These are phyloP conservation scores for Lasiosphaeriaceae sp. DNA, from an alignment of 495 filamentous ascomycete genomes.

Conservation along the genomic window DNA sequence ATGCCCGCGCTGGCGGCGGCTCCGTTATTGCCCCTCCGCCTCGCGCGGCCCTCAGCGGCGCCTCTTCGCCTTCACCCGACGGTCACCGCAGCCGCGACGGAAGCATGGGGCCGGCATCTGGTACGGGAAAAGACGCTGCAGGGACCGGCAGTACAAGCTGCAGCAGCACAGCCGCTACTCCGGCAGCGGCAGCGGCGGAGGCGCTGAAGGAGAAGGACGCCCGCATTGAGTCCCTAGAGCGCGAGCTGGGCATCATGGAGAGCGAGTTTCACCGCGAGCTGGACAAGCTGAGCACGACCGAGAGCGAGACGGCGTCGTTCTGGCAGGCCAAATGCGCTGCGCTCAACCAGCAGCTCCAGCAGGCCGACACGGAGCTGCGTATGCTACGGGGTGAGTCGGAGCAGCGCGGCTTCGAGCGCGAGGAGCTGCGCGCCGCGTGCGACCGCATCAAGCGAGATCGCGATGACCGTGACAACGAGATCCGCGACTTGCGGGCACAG, in stretches of 20 bases:
- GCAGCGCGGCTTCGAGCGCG: conserved; percentile 31
- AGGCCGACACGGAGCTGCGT: conserved; percentile 40
- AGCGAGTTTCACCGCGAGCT: conserved; percentile 44
- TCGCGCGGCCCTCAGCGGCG: conserved; percentile 33
- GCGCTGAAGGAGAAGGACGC: conserved; percentile 36
- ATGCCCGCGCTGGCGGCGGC: background rate
- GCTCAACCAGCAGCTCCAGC: conserved; percentile 40
- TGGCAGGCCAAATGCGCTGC: conserved; percentile 46
- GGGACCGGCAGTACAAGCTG: background rate
- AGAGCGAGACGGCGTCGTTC: conserved; percentile 40
- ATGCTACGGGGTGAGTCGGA: conserved; percentile 40
- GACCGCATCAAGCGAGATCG: conserved; percentile 33
- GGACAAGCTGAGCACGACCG: conserved; percentile 38
- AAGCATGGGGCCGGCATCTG: background rate
- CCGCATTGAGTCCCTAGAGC: conserved; percentile 42
- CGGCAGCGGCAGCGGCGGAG: conserved; percentile 21
- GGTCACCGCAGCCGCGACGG: conserved; percentile 10
- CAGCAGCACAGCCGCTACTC: conserved; percentile 1
- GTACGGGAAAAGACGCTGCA: background rate
- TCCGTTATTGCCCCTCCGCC: conserved; percentile 37
- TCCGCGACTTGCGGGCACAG: conserved; percentile 40
- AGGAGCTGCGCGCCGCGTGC: conserved; percentile 40
- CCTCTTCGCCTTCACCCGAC: conserved; percentile 33
- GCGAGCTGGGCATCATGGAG: conserved; percentile 41
- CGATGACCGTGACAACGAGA: conserved; percentile 40